Percentiles rank a stretch among this genome's conserved stretches.
Conservation (phyloP, 2,329 filamentous ascomycete genomes). For the Pseudogymnoascus sp. region DNA sequence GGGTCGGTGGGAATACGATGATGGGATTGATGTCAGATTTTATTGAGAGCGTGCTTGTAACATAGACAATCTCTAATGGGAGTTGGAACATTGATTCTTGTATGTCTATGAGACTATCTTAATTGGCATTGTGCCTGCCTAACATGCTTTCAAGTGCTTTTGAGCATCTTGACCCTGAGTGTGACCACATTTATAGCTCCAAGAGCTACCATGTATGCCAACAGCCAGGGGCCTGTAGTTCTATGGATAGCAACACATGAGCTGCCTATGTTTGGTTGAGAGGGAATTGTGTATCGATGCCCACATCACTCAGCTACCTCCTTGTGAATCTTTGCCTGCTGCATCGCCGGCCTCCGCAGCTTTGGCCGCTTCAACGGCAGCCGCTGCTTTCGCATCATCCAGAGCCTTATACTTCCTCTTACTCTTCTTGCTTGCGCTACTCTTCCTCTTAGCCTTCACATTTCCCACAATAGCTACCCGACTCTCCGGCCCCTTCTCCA, state of each 20-base stretch:
- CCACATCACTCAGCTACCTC: background rate
- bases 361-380: background rate
- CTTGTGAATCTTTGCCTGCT: background rate
- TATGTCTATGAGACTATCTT: slow-evolving; percentile 13
- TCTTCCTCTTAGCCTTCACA: slow-evolving; percentile 58
- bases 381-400: slow-evolving; percentile 24
- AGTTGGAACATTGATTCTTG: slow-evolving; percentile 9
- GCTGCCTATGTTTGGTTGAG: background rate
- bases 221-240: background rate
- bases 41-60: slow-evolving; percentile 11
- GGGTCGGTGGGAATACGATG: background rate
- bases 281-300: background rate
- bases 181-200: background rate
- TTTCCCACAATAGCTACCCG: slow-evolving; percentile 56
- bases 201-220: background rate
- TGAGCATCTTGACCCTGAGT: background rate
- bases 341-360: background rate
- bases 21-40: slow-evolving; percentile 12
- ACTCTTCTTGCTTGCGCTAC: slow-evolving; percentile 73
- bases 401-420: slow-evolving; percentile 67
- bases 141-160: background rate
- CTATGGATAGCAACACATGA: background rate
- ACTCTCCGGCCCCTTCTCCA: slow-evolving; percentile 62
- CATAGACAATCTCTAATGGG: slow-evolving; percentile 6
- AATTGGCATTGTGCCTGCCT: slow-evolving; percentile 1